Conservation (phyloP, 2,329 filamentous ascomycete species). For the Rasamsonia emersonii region DNA sequence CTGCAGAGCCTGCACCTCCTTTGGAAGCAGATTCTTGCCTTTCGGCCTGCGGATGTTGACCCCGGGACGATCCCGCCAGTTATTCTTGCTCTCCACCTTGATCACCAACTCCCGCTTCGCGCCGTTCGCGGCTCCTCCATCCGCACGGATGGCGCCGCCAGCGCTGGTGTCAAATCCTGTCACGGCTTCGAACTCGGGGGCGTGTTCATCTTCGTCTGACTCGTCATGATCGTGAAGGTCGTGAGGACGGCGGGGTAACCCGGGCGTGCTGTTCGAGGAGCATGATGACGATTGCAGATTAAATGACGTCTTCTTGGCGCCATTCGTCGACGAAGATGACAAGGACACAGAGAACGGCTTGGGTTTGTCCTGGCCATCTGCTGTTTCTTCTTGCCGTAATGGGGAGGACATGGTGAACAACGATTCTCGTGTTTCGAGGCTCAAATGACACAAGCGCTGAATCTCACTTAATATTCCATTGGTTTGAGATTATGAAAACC, state of each 20-base stretch:
- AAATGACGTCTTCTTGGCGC: constrained; percentile 23
- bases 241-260: constrained; percentile 22
- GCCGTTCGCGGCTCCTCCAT: constrained; percentile 28
- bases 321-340: constrained; percentile 21
- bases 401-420: not conserved
- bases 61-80: constrained; percentile 47
- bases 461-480: too few species aligned
- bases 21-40: constrained; percentile 51
- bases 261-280: constrained; percentile 10
- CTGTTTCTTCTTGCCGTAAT: constrained; percentile 2
- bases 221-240: constrained; percentile 39
- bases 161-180: constrained; percentile 45
- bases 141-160: constrained; percentile 29
- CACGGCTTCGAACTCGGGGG: constrained; percentile 37
- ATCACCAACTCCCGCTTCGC: constrained; percentile 60
- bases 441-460: too few species aligned
- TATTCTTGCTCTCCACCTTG: constrained; percentile 75
- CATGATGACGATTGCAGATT: constrained; percentile 22
- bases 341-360: constrained; percentile 37
- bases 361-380: constrained; percentile 1
- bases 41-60: constrained; percentile 46
- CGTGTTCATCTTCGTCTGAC: constrained; percentile 45
- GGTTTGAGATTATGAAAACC: too few species aligned
- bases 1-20: constrained; percentile 43
- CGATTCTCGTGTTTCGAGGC: too few species aligned